Evolutionary conservation across 805 yeast species (phyloP), one percentile per base, ranked within the genome.

Genomic region (Cyberlindnera suaveolens): DNA sequence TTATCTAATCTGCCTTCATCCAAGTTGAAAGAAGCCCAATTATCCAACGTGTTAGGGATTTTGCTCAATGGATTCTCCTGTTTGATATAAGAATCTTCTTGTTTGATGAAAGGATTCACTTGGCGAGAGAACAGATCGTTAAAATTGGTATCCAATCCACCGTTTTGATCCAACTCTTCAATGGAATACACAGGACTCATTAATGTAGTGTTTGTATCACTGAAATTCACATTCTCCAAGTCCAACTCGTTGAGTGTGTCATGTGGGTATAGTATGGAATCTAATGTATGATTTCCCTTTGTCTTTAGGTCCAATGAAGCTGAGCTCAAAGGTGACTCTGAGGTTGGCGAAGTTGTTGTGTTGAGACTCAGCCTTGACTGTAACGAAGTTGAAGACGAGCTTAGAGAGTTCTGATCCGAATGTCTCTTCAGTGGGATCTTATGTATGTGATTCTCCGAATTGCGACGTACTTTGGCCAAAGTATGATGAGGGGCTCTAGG

Each of bases 361-460:
- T 36, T 39, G 34, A 49, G 41, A 15, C 43, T 44, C 36, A 51
- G 39, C 5, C 48, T 44, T 13, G 49, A 41, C 29, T 47, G 53
- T 34, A 49, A 31, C 6, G 57, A 50, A 1, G 50, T 41, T 6
- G 47, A 46, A 15, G 45, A 42, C 11, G 45, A 38, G 36, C 30
- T 23, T 3, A 46, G 38, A 17, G 36, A 18, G 5, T 10, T 34
- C 16, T 34, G 37, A 18, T 34, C 37, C 10, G 37, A 34, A 29
- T 18, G 35, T 10, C 39, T 43, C 8, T 30, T 31, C 4, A 40
- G 9, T 16, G 50, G 45, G 17, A 43, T 33, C 37, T 54, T 54
- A 43, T 52, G 58, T n/a, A 52, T 33, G 42, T 54, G 58, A 31
- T 43, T 47, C 14, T 52, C 51, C 0, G 49, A 43, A 37, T 46